Evolutionary conservation across 108 stramenopile genomes (phyloP).

Genomic region (Parmales sp.): DNA sequence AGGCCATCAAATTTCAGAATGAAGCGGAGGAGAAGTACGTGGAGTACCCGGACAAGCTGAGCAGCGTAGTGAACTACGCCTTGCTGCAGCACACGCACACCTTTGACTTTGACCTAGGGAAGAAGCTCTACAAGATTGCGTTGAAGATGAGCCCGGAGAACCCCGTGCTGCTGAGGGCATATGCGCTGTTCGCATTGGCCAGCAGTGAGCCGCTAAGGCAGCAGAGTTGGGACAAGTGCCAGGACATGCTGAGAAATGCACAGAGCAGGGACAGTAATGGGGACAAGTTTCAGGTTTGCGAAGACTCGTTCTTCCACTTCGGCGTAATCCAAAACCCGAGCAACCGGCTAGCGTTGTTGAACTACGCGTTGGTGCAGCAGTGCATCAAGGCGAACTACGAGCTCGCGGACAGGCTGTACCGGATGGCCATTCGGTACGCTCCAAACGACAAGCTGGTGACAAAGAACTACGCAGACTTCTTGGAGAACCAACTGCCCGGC

Average conservation of each 20-base stretch:
- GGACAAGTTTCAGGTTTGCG: constrained; percentile 7
- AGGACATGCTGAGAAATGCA: constrained; percentile 2
- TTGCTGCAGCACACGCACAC: constrained; percentile 14
- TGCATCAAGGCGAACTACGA: constrained; percentile 13
- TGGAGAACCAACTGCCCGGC: constrained; percentile 1
- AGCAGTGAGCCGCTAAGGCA: constrained; percentile 9
- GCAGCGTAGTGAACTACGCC: constrained; percentile 19
- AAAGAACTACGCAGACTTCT: not conserved
- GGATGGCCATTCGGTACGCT: constrained; percentile 1
- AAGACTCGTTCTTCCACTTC: constrained; percentile 20
- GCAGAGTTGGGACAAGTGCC: not conserved
- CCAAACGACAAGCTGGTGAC: constrained; percentile 7
- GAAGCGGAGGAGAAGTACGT: constrained; percentile 15
- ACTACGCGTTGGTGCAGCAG: constrained; percentile 21
- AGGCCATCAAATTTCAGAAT: constrained; percentile 13
- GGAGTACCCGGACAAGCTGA: constrained; percentile 13
- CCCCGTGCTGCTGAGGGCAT: constrained; percentile 19
- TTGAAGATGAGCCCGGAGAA: constrained; percentile 18
- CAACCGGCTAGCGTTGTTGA: constrained; percentile 12
- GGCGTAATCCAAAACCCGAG: constrained; percentile 13
- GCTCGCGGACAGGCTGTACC: constrained; percentile 19
- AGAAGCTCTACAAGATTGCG: constrained; percentile 15
- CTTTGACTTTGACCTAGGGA: constrained; percentile 9
- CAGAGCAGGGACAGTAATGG: not conserved
- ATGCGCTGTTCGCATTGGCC: constrained; percentile 12